Percentiles rank a stretch among this genome's conserved stretches.
These are phyloP conservation scores for Astrothelium macrocarpum DNA, from an alignment of 495 filamentous ascomycete genomes.

Conservation along the genomic window DNA sequence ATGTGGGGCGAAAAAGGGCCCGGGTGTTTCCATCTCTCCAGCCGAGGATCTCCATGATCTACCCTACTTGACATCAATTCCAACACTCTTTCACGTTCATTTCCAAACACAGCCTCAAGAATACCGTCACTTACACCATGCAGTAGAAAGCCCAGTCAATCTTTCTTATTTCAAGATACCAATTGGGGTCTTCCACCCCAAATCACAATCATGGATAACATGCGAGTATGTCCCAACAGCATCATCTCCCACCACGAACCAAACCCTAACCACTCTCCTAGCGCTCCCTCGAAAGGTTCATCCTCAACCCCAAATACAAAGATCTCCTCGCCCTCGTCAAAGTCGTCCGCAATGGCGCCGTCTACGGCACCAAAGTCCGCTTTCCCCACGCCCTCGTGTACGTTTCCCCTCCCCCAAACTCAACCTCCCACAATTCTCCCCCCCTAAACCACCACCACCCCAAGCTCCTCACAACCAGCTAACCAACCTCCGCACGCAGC, in stretches of 20 bases:
- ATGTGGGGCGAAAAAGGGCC: background rate
- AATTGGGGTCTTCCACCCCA: background rate
- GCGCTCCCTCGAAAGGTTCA: slow-evolving; percentile 32
- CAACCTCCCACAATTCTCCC: background rate
- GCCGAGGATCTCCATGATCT: background rate
- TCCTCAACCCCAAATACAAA: slow-evolving; percentile 75
- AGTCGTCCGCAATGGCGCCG: slow-evolving; percentile 86
- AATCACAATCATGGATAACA: background rate
- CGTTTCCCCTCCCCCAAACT: background rate
- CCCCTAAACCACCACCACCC: background rate
- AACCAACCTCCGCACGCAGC: background rate
- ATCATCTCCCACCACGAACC: background rate
- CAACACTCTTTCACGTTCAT: background rate
- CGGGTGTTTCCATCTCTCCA: background rate
- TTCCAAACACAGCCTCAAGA: background rate
- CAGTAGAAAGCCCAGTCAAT: background rate
- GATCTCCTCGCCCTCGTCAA: slow-evolving; percentile 77
- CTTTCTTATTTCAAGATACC: background rate
- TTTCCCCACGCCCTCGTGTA: slow-evolving; percentile 37
- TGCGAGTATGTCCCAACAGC: background rate
- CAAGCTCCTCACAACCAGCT: too few species aligned
- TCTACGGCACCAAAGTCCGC: slow-evolving; percentile 95
- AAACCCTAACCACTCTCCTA: background rate
- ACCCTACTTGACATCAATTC: too few species aligned
- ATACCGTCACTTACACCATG: background rate